A percentile compares a stretch with the other conserved stretches of the same genome.
Conservation (phyloP, 805 yeast species). For the Candida pseudofarinosa region DNA sequence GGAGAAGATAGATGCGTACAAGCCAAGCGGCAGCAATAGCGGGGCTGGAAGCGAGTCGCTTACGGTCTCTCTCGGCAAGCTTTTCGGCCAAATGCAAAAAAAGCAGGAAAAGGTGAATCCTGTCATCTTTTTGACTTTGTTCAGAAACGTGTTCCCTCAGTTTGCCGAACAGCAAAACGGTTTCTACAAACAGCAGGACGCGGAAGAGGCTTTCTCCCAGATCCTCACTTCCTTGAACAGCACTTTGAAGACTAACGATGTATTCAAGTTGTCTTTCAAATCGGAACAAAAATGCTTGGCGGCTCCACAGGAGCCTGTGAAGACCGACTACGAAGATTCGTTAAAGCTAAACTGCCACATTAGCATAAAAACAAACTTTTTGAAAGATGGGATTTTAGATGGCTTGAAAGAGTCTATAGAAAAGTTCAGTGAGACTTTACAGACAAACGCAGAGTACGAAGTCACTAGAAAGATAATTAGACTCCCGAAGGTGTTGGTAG, state of each 20-base stretch:
- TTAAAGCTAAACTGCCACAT: constrained; percentile 87
- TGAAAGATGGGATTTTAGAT: constrained; percentile 76
- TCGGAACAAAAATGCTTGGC: constrained; percentile 60
- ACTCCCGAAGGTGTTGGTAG: constrained; percentile 82
- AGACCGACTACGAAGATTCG: constrained; percentile 44
- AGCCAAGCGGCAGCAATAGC: constrained; percentile 8
- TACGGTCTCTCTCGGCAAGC: constrained; percentile 34
- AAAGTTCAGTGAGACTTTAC: constrained; percentile 69
- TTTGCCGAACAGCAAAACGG: constrained; percentile 78
- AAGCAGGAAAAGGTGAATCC: constrained; percentile 60
- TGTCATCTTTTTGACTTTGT: constrained; percentile 54
- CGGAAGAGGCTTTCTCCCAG: constrained; percentile 92
- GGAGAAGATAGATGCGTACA: constrained; percentile 21
- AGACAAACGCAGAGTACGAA: constrained; percentile 66
- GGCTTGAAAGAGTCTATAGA: constrained; percentile 75
- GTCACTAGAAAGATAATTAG: constrained; percentile 60
- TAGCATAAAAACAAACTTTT: constrained; percentile 75
- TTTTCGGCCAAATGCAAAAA: constrained; percentile 44
- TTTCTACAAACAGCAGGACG: constrained; percentile 90
- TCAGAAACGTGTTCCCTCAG: constrained; percentile 77
- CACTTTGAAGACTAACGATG: constrained; percentile 49
- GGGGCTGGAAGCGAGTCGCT: constrained; percentile 14
- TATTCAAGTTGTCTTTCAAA: constrained; percentile 63
- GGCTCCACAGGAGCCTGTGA: constrained; percentile 28
- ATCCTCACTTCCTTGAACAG: constrained; percentile 51